Conservation (phyloP, 2,329 filamentous ascomycete genomes). For the Colletotrichum destructivum region DNA sequence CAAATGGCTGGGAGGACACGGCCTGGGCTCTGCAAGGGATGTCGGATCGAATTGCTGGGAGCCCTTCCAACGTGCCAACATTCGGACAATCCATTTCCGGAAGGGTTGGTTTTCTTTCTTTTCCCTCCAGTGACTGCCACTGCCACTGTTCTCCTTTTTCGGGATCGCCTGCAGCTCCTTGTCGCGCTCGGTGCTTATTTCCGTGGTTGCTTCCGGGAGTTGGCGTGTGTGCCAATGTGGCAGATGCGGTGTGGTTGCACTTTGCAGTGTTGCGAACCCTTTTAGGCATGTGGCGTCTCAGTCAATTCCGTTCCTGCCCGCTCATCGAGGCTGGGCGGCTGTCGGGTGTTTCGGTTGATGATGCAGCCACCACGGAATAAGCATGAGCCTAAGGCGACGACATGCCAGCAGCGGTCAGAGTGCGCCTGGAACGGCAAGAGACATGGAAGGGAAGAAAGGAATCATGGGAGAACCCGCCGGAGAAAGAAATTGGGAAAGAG, state of each 20-base stretch:
- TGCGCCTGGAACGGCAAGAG: constrained; percentile 9
- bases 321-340: constrained; percentile 23
- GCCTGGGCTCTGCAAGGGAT: constrained; percentile 17
- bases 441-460: constrained; percentile 19
- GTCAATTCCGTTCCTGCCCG: constrained; percentile 35
- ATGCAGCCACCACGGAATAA: constrained; percentile 40
- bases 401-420: constrained; percentile 7
- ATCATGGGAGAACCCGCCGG: not conserved
- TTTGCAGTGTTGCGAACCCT: not conserved
- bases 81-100: not conserved
- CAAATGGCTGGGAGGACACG: not conserved
- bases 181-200: constrained; percentile 8
- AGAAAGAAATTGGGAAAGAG: not conserved
- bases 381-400: constrained; percentile 42
- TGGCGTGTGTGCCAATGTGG: not conserved
- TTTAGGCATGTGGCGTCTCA: constrained; percentile 34
- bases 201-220: constrained; percentile 17
- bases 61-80: not conserved
- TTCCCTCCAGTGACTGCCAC: not conserved
- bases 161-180: constrained; percentile 20
- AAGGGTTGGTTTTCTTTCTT: not conserved
- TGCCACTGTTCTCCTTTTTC: not conserved
- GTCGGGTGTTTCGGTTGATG: constrained; percentile 37
- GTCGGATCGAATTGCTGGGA: constrained; percentile 2
- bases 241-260: constrained; percentile 18